Conservation (phyloP, 2,329 filamentous ascomycete genomes). For the Atkinsonella hypoxylon region DNA sequence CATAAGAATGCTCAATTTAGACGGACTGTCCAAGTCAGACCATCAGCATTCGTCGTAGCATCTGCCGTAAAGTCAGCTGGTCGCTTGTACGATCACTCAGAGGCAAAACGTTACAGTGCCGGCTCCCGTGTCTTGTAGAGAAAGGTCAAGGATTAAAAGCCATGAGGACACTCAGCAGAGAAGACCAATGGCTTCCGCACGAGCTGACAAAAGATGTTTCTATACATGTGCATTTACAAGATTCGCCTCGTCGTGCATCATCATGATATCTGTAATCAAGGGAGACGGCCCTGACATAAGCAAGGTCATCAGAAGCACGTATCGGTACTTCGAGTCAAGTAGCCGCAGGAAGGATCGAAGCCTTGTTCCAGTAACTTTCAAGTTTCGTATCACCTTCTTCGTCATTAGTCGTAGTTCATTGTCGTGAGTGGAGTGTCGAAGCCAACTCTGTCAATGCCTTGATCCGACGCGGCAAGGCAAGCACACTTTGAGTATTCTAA, state of each 20-base stretch:
- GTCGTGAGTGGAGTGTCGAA: not conserved
- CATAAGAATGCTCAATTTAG: too few species aligned
- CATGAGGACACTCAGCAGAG: too few species aligned
- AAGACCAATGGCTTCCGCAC: not conserved
- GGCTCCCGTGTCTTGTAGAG: too few species aligned
- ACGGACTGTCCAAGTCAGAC: too few species aligned
- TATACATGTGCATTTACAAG: not conserved
- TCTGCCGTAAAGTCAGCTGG: too few species aligned
- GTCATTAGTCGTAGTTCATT: not conserved
- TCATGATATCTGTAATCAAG: not conserved
- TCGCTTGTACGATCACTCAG: too few species aligned
- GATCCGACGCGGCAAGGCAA: not conserved
- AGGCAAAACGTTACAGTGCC: too few species aligned
- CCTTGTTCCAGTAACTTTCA: not conserved
- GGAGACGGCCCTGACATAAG: not conserved
- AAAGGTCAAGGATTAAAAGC: too few species aligned
- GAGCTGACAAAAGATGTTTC: not conserved
- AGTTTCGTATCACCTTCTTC: not conserved
- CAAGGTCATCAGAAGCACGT: not conserved
- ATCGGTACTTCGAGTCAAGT: not conserved
- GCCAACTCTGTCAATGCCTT: not conserved
- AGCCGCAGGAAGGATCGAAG: not conserved
- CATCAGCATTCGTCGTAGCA: too few species aligned
- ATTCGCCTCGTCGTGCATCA: not conserved
- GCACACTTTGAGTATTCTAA: constrained; percentile 9